Evolutionary conservation across 2,329 filamentous ascomycete species (phyloP), one percentile per base, ranked within the genome.

Genomic region (Botrytis elliptica): DNA sequence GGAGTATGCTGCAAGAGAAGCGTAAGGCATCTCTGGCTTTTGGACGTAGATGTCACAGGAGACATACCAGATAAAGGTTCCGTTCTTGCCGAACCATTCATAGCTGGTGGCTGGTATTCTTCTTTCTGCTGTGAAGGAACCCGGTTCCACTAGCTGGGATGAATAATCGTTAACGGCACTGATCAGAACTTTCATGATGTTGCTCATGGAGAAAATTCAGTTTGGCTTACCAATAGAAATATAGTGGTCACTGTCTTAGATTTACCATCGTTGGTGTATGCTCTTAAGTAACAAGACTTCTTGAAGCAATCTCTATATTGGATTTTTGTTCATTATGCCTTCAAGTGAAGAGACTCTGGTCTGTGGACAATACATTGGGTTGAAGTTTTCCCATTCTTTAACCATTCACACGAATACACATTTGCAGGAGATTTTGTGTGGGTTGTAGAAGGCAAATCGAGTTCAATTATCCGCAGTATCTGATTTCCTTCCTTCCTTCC

Each of bases 241-340:
- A 76, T 1, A 76, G 75, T 25, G 76, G 75, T 16, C 79, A 79
- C 71, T 70, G 78, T 52, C 55, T 81, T 6, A 79, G 81, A n/a
- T 75, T 80, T 49, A 65, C 75, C 20, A 76, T 82, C 29, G 78
- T 79, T 69, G 75, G 79, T 25, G 68, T 52, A 3, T 66, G 6
- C 20, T 3, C 12, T 8, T 36, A 38, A 46, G 18, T 25, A 33
- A 7, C 20, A 18, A 33, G 16, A 12, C n/a, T 65, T 33, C 5
- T 5, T 64, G 18, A 10, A 4, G 6, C 4, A n/a, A 62, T 3
- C 4, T 62, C 22, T 40, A 12, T 9, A 9, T n/a, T 63, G 2
- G 12, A 1, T n/a, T 2, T 14, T 42, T 63, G 46, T 9, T 42
- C 16, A 46, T 64, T 22, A n/a, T 20, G 4, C 7, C 12, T 42